Evolutionary conservation across 768 basidiomycete species (phyloP).

Genomic region (Collybiopsis luxurians): DNA sequence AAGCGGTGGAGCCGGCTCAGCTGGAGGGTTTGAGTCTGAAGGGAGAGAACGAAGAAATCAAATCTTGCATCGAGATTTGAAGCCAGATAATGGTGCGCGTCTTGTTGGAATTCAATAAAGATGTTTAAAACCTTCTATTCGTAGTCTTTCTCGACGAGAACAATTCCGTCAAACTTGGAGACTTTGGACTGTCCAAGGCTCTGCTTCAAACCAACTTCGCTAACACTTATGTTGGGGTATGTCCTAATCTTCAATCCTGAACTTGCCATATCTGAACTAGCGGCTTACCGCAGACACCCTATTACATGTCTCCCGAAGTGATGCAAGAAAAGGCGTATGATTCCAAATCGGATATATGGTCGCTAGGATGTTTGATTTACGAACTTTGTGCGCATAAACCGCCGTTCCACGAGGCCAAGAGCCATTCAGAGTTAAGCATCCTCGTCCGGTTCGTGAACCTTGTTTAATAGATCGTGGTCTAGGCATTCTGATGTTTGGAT

Average conservation of each 20-base stretch:
- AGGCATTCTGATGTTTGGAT: background rate
- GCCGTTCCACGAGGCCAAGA: constrained; percentile 91
- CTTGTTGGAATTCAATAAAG: background rate
- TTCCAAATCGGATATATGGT: constrained; percentile 98
- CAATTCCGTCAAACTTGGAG: constrained; percentile 91
- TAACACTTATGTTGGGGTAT: constrained; percentile 94
- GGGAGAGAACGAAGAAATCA: constrained; percentile 60
- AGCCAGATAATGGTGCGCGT: constrained; percentile 90
- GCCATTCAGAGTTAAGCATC: constrained; percentile 80
- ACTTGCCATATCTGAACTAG: too few relatives aligned
- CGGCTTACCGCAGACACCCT: constrained; percentile 70
- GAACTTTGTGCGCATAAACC: constrained; percentile 94
- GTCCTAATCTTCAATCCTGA: constrained; percentile 22
- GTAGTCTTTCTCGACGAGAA: constrained; percentile 86
- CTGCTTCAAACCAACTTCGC: constrained; percentile 87
- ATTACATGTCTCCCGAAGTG: constrained; percentile 99
- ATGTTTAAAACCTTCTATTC: background rate
- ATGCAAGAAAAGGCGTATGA: constrained; percentile 98
- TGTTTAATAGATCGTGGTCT: background rate
- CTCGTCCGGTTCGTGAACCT: constrained; percentile 68
- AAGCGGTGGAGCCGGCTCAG: constrained; percentile 32
- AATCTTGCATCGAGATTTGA: constrained; percentile 92
- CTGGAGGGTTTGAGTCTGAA: constrained; percentile 30
- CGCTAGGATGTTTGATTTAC: constrained; percentile 93
- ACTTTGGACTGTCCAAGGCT: constrained; percentile 95